phyloP scores from a whole-genome alignment of 2,329 filamentous ascomycete species.

The Venturia effusa region DNA sequence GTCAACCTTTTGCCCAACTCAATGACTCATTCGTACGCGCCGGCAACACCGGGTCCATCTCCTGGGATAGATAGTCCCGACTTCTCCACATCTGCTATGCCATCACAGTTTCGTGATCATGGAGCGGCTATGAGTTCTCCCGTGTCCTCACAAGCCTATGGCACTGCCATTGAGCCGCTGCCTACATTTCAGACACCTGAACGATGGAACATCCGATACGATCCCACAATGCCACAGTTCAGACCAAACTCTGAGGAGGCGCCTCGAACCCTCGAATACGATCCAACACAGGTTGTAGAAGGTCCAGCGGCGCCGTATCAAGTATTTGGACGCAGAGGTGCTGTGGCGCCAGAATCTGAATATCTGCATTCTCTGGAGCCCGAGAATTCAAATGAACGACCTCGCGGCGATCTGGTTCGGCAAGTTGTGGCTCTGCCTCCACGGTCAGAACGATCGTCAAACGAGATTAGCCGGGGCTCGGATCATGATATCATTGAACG shows the following conservation, averaged over 20 bases:
- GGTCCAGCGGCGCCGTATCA: background rate
- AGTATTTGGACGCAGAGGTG: background rate
- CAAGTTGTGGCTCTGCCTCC: background rate
- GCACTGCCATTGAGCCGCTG: constrained; percentile 1
- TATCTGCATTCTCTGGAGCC: background rate
- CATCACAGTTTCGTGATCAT: background rate
- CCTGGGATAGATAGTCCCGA: background rate
- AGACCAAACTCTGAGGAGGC: constrained; percentile 41
- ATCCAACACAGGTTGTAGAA: background rate
- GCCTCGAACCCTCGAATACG: constrained; percentile 3
- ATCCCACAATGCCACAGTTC: constrained; percentile 60
- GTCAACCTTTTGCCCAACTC: background rate
- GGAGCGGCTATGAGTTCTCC: background rate
- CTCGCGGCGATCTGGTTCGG: background rate
- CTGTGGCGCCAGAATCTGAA: background rate
- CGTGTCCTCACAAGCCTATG: background rate
- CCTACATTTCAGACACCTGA: constrained; percentile 10
- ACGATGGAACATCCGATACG: constrained; percentile 26
- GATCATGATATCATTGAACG: background rate
- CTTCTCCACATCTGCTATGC: background rate
- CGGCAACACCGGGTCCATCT: background rate
- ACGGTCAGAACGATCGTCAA: background rate
- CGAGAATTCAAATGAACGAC: background rate
- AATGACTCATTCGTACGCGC: background rate
- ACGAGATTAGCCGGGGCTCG: background rate